A percentile compares a stretch with the other conserved stretches of the same genome.
Evolutionary conservation across 139 green algal species (phyloP).

Genomic region (Helicosporidium sp.): DNA sequence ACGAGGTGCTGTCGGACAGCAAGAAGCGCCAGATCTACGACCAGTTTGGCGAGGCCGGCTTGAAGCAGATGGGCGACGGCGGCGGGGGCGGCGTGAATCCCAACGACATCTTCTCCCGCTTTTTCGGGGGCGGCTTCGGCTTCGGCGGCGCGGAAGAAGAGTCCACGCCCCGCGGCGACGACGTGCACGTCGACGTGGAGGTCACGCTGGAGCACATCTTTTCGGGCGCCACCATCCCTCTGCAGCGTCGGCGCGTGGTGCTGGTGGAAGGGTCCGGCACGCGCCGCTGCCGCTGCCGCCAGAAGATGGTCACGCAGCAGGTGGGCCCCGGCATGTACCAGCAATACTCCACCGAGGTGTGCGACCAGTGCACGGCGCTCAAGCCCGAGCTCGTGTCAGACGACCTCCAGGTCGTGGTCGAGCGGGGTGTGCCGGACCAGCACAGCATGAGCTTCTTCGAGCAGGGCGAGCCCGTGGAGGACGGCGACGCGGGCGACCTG

Average conservation of each 20-base stretch:
- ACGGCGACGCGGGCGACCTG: conserved; percentile 89
- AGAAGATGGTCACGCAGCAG: conserved; percentile 81
- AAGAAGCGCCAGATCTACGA: conserved; percentile 94
- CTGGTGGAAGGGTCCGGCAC: conserved; percentile 62
- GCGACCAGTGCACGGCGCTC: conserved; percentile 79
- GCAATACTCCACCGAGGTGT: conserved; percentile 74
- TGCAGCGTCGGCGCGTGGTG: too few species aligned
- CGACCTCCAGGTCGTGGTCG: conserved; percentile 66
- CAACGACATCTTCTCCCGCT: conserved; percentile 67
- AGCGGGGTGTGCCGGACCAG: conserved; percentile 68
- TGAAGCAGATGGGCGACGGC: conserved; percentile 65
- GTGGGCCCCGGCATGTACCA: conserved; percentile 96
- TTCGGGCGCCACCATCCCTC: too few species aligned
- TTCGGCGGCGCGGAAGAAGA: conserved; percentile 62
- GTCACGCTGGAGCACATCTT: conserved; percentile 77
- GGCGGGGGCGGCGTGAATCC: conserved; percentile 29
- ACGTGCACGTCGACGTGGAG: conserved; percentile 63
- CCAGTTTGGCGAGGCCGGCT: conserved; percentile 83
- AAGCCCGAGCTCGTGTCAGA: conserved; percentile 60
- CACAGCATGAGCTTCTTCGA: conserved; percentile 85
- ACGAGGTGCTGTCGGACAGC: conserved; percentile 75
- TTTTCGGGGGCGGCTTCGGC: conserved; percentile 44
- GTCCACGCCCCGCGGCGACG: conserved; percentile 57
- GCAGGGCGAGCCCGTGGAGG: conserved; percentile 58
- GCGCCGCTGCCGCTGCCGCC: conserved; percentile 88